phyloP scores from a whole-genome alignment of 116 monocot genomes.

The Iris pallida region DNA sequence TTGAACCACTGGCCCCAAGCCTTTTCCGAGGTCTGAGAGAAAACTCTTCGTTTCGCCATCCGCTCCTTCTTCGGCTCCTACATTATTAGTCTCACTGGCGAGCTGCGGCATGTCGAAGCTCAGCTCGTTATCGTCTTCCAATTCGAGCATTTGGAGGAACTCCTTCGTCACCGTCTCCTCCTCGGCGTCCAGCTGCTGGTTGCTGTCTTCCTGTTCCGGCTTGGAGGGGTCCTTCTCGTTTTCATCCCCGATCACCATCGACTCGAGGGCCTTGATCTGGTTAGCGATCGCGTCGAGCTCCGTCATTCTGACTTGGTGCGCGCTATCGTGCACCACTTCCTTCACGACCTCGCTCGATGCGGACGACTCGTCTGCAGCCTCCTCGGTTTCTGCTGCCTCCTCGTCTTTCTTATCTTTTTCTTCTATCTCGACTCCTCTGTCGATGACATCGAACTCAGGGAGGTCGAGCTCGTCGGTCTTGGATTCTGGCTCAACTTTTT shows the following conservation, averaged over 20 bases:
- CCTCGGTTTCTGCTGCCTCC: conserved; percentile 11
- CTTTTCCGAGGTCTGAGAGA: conserved; percentile 78
- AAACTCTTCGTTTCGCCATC: conserved; percentile 13
- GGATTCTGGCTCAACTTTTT: conserved; percentile 23
- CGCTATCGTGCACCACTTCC: conserved; percentile 61
- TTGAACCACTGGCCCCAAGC: conserved; percentile 66
- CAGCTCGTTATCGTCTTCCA: conserved; percentile 25
- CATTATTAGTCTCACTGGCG: neutral
- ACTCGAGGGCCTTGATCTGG: conserved; percentile 84
- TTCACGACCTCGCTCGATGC: conserved; percentile 66
- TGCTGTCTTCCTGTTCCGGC: conserved; percentile 11
- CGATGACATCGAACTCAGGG: conserved; percentile 81
- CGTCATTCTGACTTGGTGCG: conserved; percentile 41
- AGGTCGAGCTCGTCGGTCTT: conserved; percentile 58
- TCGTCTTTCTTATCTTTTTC: conserved; percentile 5
- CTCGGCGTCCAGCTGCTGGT: conserved; percentile 47
- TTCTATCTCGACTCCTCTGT: conserved; percentile 75
- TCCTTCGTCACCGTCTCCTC: conserved; percentile 79
- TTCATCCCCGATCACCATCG: conserved; percentile 37
- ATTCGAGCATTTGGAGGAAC: conserved; percentile 76
- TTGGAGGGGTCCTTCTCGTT: neutral
- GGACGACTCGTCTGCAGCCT: conserved; percentile 23
- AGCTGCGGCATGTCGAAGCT: neutral
- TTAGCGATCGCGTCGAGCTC: conserved; percentile 81
- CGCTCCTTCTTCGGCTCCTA: neutral